A percentile compares a stretch with the other conserved stretches of the same genome.
Evolutionary conservation across 2,329 filamentous ascomycete genomes (phyloP).

Genomic region (Phialophora expanda): DNA sequence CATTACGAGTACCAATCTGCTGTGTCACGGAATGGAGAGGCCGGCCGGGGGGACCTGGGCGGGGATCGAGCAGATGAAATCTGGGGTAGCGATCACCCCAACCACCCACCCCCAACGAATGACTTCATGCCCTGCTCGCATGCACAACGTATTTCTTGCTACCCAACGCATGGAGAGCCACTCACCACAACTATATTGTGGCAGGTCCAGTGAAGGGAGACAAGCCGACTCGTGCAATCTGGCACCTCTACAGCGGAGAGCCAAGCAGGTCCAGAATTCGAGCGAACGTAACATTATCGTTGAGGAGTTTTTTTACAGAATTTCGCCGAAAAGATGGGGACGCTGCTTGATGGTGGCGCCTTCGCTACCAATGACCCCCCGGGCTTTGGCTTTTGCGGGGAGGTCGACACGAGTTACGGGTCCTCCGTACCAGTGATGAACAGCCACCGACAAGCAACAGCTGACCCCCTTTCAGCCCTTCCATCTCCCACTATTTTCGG

Average conservation of each 20-base stretch:
- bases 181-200: neutral
- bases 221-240: neutral
- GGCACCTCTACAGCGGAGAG: neutral
- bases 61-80: neutral
- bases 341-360: neutral
- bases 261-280: neutral
- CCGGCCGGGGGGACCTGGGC: neutral
- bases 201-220: neutral
- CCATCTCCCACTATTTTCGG: neutral
- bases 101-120: neutral
- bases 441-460: slow-evolving; percentile 5
- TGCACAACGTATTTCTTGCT: neutral
- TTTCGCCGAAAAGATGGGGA: slow-evolving; percentile 1
- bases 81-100: slow-evolving; percentile 1
- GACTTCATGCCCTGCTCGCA: neutral
- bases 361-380: slow-evolving; percentile 7
- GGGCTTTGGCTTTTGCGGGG: neutral
- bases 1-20: neutral
- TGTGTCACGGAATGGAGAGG: neutral
- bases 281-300: slow-evolving; percentile 1
- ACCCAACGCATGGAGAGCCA: neutral
- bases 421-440: neutral
- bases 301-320: neutral
- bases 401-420: neutral
- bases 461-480: neutral